These are phyloP conservation scores for Phytophthora agathidicida DNA, from an alignment of 352 stramenopile genomes.

Conservation along the genomic window DNA sequence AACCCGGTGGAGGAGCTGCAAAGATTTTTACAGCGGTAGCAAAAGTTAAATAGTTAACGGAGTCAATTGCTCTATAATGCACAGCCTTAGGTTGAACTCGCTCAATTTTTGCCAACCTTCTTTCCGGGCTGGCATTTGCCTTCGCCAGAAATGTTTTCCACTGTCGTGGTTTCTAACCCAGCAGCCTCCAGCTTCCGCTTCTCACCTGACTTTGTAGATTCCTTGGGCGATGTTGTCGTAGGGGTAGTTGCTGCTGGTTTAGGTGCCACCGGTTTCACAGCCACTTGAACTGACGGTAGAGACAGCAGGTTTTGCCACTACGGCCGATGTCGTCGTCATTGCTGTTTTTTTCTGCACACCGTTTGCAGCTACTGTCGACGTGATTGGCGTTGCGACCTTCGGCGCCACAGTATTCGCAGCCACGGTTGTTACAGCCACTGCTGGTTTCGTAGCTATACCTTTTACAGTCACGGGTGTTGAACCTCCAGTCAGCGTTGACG, in stretches of 20 bases:
- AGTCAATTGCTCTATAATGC: no score
- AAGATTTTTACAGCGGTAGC: no score
- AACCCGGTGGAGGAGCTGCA: no score
- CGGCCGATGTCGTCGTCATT: background rate
- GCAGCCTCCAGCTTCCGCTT: constrained; percentile 20
- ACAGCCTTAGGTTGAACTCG: no score
- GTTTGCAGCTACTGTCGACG: background rate
- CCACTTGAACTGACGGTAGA: no score
- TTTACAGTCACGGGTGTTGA: background rate
- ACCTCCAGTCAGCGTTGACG: background rate
- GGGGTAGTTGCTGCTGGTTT: background rate
- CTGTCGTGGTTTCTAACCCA: constrained; percentile 4
- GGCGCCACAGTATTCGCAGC: background rate
- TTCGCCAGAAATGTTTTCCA: background rate
- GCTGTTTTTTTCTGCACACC: no score
- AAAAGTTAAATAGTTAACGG: no score
- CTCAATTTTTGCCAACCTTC: constrained; percentile 12
- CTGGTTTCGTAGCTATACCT: background rate
- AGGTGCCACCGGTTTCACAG: background rate
- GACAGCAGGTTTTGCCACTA: background rate
- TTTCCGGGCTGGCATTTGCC: constrained; percentile 2
- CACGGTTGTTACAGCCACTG: background rate
- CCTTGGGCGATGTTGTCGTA: background rate
- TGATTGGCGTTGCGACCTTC: background rate
- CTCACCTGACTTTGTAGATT: constrained; percentile 6